Evolutionary conservation across 1,284 basidiomycete genomes (phyloP).

Genomic region (Moesziomyces sp.): DNA sequence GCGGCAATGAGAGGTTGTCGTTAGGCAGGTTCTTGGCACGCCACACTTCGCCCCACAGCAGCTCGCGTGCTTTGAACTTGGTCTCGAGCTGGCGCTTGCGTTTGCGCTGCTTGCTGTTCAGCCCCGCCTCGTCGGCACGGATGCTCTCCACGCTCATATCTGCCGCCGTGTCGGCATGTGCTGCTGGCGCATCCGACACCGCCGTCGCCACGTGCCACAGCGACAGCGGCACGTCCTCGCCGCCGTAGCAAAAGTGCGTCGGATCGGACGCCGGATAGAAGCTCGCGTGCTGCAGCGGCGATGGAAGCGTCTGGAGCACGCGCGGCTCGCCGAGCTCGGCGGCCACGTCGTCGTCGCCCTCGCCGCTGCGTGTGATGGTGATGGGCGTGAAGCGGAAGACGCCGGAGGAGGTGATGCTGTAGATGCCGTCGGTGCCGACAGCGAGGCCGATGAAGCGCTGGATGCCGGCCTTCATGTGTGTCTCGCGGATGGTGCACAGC

Average conservation of each 20-base stretch:
- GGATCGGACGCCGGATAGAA: constrained; percentile 51
- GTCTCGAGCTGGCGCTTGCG: constrained; percentile 54
- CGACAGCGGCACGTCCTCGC: constrained; percentile 57
- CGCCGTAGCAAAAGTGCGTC: constrained; percentile 54
- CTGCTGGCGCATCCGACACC: constrained; percentile 27
- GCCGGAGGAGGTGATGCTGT: constrained; percentile 49
- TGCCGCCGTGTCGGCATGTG: constrained; percentile 7
- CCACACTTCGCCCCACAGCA: constrained; percentile 58
- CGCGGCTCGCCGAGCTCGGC: constrained; percentile 18
- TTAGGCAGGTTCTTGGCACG: constrained; percentile 60
- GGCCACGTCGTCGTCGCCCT: background rate
- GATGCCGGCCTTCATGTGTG: constrained; percentile 53
- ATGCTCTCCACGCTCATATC: constrained; percentile 33
- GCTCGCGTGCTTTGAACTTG: constrained; percentile 48
- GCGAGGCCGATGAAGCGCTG: constrained; percentile 57
- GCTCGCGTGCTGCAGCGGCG: constrained; percentile 48
- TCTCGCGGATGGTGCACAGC: constrained; percentile 42
- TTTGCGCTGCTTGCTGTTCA: constrained; percentile 51
- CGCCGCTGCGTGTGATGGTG: background rate
- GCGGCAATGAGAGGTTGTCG: constrained; percentile 51
- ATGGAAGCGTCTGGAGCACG: constrained; percentile 33
- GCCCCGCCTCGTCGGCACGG: constrained; percentile 16
- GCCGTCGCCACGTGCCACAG: constrained; percentile 50
- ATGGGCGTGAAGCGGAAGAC: constrained; percentile 46
- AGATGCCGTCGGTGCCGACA: constrained; percentile 43